Percentiles rank a stretch among this genome's conserved stretches.
phyloP scores from a whole-genome alignment of 2,329 filamentous ascomycete species.

The Trichoderma koningii region DNA sequence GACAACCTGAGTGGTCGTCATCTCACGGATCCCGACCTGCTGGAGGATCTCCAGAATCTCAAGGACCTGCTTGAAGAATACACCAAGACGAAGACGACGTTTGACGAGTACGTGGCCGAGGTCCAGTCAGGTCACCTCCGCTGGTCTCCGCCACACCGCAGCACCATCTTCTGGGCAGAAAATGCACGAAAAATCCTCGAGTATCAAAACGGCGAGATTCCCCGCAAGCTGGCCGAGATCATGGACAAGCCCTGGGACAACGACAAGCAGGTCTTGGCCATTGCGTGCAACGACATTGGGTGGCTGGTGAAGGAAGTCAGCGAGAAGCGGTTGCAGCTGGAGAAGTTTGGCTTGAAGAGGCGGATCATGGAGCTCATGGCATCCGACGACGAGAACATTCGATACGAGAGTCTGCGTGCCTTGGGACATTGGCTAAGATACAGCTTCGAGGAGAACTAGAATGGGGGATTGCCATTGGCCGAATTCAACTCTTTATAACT shows the following conservation, averaged over 20 bases:
- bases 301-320: constrained; percentile 85
- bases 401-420: constrained; percentile 89
- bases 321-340: constrained; percentile 76
- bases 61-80: constrained; percentile 67
- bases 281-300: constrained; percentile 92
- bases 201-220: constrained; percentile 74
- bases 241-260: constrained; percentile 72
- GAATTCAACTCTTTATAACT: neutral
- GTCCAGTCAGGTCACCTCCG: constrained; percentile 82
- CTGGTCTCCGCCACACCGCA: constrained; percentile 91
- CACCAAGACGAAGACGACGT: constrained; percentile 71
- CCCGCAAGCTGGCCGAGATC: constrained; percentile 82
- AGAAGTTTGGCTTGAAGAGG: constrained; percentile 81
- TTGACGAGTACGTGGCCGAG: constrained; percentile 89
- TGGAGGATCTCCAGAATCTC: constrained; percentile 62
- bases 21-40: constrained; percentile 64
- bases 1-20: constrained; percentile 64
- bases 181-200: constrained; percentile 88
- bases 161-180: constrained; percentile 85
- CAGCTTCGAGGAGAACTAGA: constrained; percentile 54
- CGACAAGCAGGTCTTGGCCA: constrained; percentile 85
- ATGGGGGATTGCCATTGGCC: neutral
- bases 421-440: constrained; percentile 69
- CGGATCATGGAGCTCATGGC: constrained; percentile 93
- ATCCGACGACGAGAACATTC: constrained; percentile 81